Evolutionary conservation across 139 green algal genomes (phyloP), one percentile per base, ranked within the genome.

Genomic region (Volvox africanus): DNA sequence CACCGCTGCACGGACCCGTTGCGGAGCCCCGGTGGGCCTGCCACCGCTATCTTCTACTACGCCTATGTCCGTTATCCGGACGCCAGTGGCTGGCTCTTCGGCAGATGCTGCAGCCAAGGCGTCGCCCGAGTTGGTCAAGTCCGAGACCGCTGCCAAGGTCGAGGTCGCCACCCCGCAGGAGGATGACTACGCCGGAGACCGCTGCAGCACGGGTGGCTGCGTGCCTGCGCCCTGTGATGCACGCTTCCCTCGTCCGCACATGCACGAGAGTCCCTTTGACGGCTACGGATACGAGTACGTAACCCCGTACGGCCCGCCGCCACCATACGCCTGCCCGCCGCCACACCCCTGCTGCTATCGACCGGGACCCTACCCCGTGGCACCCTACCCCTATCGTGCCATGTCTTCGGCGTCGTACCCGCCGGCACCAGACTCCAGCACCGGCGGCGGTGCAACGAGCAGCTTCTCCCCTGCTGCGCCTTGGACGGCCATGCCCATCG

Each of bases 131-230:
- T 1, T 30, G 0, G n/a, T 28, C 9, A 62, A 88, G 33, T 17
- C 13, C 19, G 30, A 87, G 61, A 21, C 32, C 17, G n/a, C 0
- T 2, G 33, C 33, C 32, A 55, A 76, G 30, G 13, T n/a, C 14
- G 82, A 73, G 65, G 21, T 12, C 65, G 65, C 2, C 65, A 9
- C 35, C 33, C 28, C 20, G 11, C 18, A 88, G 62, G 62, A 79
- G 12, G 61, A 80, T 18, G 83, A 67, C 80, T 16, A 73, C 6
- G 80, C 80, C 28, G 80, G 50, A 0, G 83, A 88, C 83, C 67
- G 83, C 67, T 88, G 83, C 83, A 88, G 83, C 67, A 37, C 36
- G 1, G 83, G 83, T 6, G 83, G 83, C 36, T 24, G 78, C 22
- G 36, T 32, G 6, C 78, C 78, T 35, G 78, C 6, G 14, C 21